Evolutionary conservation across 148 eudicot species (phyloP).

Genomic region (Nepenthes gracilis): DNA sequence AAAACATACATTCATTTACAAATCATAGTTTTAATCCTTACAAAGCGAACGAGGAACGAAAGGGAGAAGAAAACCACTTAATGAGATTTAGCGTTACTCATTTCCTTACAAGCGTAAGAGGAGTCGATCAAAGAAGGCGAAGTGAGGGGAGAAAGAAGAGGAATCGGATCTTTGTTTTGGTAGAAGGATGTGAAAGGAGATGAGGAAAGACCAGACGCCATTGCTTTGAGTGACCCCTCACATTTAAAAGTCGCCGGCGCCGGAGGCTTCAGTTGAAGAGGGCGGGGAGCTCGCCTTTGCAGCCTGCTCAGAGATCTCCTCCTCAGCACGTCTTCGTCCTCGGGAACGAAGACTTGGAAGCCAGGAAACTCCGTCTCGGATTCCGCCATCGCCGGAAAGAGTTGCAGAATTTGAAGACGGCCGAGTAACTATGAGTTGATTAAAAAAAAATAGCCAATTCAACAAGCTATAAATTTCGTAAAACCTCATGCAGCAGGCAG

Average conservation of each 20-base stretch:
- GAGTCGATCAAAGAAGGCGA: conserved; percentile 39
- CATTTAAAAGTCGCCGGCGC: background rate
- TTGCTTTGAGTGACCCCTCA: background rate
- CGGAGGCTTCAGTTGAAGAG: background rate
- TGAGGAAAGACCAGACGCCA: background rate
- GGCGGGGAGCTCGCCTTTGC: conserved; percentile 4
- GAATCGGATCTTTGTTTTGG: conserved; percentile 45
- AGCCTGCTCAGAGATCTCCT: too few relatives aligned
- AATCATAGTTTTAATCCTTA: too few relatives aligned
- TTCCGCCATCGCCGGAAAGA: too few relatives aligned
- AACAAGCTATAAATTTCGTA: too few relatives aligned
- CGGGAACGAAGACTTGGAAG: background rate
- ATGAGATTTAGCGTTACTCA: conserved; percentile 13
- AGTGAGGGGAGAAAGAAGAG: conserved; percentile 58
- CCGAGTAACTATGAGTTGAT: too few relatives aligned
- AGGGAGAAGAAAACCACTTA: background rate
- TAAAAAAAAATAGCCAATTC: too few relatives aligned
- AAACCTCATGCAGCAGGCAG: too few relatives aligned
- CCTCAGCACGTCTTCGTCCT: too few relatives aligned
- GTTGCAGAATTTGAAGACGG: too few relatives aligned
- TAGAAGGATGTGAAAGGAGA: conserved; percentile 12
- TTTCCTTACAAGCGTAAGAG: conserved; percentile 13
- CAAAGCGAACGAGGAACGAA: too few relatives aligned
- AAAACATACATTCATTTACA: too few relatives aligned
- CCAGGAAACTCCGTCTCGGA: background rate